These are phyloP conservation scores for Phytophthora constricta DNA, from an alignment of 352 stramenopile species.

Conservation along the genomic window DNA sequence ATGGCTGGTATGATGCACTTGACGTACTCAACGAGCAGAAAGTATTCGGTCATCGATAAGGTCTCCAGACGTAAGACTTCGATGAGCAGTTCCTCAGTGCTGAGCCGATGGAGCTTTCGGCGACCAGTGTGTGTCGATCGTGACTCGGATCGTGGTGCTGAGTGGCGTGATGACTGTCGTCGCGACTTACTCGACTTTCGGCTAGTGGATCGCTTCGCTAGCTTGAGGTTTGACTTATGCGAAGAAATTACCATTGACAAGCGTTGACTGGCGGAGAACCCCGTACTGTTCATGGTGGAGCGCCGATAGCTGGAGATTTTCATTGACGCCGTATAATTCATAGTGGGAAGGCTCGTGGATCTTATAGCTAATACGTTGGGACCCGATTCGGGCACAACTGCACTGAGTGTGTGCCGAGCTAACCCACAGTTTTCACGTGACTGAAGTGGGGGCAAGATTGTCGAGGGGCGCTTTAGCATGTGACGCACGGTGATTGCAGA, in stretches of 20 bases:
- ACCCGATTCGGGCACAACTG: background rate
- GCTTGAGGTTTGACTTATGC: background rate
- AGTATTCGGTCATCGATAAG: conserved; percentile 31
- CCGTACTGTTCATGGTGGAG: no score
- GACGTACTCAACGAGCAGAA: conserved; percentile 36
- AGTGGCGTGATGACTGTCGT: background rate
- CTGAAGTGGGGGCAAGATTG: background rate
- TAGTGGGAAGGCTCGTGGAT: background rate
- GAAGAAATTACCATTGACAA: background rate
- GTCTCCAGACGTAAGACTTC: conserved; percentile 14
- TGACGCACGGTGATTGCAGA: conserved; percentile 5
- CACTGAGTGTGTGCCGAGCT: background rate
- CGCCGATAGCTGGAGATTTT: background rate
- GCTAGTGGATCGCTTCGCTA: conserved; percentile 8
- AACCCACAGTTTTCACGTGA: background rate
- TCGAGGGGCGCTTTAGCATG: conserved; percentile 1
- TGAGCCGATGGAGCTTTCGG: background rate
- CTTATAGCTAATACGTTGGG: background rate
- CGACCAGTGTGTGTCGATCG: background rate
- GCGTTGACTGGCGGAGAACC: background rate
- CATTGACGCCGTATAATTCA: background rate
- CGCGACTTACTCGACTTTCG: conserved; percentile 5
- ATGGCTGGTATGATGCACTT: conserved; percentile 36
- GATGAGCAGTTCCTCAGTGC: background rate
- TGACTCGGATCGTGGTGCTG: background rate